Evolutionary conservation across 495 filamentous ascomycete species (phyloP).

Genomic region (Sabuloglossum arenarium): DNA sequence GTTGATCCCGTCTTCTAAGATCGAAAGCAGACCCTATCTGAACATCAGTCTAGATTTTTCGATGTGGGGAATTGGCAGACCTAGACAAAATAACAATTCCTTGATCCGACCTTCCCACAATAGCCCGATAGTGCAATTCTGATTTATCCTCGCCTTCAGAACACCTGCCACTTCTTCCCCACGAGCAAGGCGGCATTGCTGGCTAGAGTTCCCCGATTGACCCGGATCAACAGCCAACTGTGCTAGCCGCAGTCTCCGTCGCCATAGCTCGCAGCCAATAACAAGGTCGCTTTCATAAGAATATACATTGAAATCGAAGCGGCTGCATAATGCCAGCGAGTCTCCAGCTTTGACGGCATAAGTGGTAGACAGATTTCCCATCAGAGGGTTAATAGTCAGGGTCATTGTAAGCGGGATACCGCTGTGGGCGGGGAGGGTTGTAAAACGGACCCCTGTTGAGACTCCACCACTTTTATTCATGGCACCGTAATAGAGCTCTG

Average conservation of each 20-base stretch:
- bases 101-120: constrained; percentile 91
- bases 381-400: constrained; percentile 73
- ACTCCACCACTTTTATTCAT: constrained; percentile 79
- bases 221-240: not conserved
- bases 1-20: constrained; percentile 1
- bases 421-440: constrained; percentile 70
- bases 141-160: constrained; percentile 74
- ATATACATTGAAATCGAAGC: constrained; percentile 94
- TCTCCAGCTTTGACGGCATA: constrained; percentile 75
- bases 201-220: not conserved
- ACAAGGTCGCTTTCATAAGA: constrained; percentile 91
- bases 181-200: constrained; percentile 7
- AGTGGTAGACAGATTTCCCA: constrained; percentile 73
- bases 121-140: constrained; percentile 61
- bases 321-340: constrained; percentile 63
- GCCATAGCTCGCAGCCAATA: constrained; percentile 80
- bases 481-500: constrained; percentile 83
- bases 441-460: constrained; percentile 65
- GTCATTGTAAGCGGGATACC: constrained; percentile 77
- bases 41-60: not conserved
- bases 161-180: constrained; percentile 53
- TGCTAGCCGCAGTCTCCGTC: constrained; percentile 23
- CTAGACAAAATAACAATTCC: constrained; percentile 78
- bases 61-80: constrained; percentile 32
- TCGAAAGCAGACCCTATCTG: constrained; percentile 12